Conservation (phyloP, 306 rosid genomes). For the Vicia villosa region DNA sequence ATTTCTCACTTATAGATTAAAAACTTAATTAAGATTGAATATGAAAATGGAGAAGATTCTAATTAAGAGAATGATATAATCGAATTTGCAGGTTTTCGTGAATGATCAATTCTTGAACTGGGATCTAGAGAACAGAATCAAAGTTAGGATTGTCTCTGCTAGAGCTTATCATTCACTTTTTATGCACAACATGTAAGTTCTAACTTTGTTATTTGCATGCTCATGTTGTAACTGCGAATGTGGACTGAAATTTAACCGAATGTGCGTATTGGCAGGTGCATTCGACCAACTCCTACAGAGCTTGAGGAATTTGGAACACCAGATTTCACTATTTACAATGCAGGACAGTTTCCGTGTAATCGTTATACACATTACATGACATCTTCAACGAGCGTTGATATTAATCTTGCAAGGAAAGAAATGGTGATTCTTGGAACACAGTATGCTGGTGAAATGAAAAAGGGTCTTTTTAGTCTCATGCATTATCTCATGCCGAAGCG, state of each 20-base stretch:
- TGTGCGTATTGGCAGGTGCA: constrained; percentile 64
- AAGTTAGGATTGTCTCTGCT: constrained; percentile 90
- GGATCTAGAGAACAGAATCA: constrained; percentile 82
- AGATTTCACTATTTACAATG: constrained; percentile 88
- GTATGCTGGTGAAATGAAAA: constrained; percentile 97
- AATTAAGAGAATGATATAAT: background rate
- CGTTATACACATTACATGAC: constrained; percentile 96
- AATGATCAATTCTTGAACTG: constrained; percentile 93
- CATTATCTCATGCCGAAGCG: constrained; percentile 94
- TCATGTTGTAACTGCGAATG: too few relatives aligned
- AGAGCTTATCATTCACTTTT: constrained; percentile 96
- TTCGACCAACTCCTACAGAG: constrained; percentile 79
- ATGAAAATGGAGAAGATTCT: background rate
- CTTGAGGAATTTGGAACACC: constrained; percentile 85
- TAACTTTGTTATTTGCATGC: background rate
- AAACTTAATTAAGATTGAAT: background rate
- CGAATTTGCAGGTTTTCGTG: constrained; percentile 69
- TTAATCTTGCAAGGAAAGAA: constrained; percentile 82
- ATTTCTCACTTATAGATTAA: background rate
- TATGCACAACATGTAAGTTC: constrained; percentile 94
- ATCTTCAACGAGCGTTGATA: constrained; percentile 83
- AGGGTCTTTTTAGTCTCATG: constrained; percentile 86
- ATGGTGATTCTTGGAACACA: constrained; percentile 97
- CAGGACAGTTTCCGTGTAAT: constrained; percentile 91
- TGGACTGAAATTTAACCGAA: constrained; percentile 13